Base-by-base conservation (phyloP, 2,329 filamentous ascomycete genomes). In the Aspergillus piperis region DNA sequence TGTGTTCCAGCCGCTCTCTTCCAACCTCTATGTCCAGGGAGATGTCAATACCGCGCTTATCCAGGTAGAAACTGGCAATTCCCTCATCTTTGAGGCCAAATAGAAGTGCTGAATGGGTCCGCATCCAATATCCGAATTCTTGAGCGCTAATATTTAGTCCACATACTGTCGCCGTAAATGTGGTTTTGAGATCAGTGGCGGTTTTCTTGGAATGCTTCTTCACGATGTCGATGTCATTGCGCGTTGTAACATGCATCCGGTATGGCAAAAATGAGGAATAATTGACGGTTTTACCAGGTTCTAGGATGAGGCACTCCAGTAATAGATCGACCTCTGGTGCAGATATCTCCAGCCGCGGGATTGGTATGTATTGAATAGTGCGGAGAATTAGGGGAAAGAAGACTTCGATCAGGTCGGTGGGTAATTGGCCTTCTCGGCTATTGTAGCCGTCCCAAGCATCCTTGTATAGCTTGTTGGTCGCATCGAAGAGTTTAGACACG, bases 81-180 rank as follows among this genome's bases (percentile, higher is more conserved):
- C 94, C 94, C 73, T 92, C 85, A 69, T 96, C 92, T 2, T 86
- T 85, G 30, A 96, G 82, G 23, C 87, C 87, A 52, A 96, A 81
- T 2, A 96, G 69, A 7, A 67, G 74, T 2, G 91, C 88, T 13
- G 87, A 86, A 73, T 95, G 93, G 0, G 90, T 83, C 8, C 90
- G 89, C 32, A 97, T 80, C 87, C 93, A 96, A 79, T 93, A 98
- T 23, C 94, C 94, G 32, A 98, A 82, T 63, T 97, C 92, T 23
- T 94, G 87, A 2, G 93, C 93, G 42, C 90, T 88, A 57, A 95
- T 83, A 0, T 92, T 96, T 8, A 98, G 79, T 0, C 94, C 94
- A 64, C 92, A 88, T 41, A 96, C 79, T 64, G 90, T 91, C 70
- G 96, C 83, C 1, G 90, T 90, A 65, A 95, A 83, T 2, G 90